Base-by-base conservation (phyloP, 768 basidiomycete species). In the Dioszegia hungarica region DNA sequence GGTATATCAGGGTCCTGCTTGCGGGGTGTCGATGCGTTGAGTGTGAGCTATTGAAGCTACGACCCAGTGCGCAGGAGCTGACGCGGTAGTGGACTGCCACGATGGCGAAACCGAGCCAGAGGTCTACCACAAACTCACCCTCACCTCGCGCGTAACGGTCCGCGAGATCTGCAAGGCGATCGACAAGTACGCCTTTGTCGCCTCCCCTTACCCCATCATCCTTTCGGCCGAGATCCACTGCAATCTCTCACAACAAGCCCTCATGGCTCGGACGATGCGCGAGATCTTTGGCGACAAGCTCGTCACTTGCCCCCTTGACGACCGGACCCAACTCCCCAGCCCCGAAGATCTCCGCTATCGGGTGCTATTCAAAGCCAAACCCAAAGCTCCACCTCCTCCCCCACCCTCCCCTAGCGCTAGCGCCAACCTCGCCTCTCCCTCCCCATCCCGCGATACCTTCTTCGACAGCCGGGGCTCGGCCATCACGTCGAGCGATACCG, bases 161-260 rank as follows among this genome's bases (percentile, higher is more conserved):
- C 84, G 89, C 5, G 88, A 89, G 48, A 83, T 90, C 43, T 89
- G 90, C 70, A 78, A 82, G 38, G 91, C 91, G 0, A 88, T 97
- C 69, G 79, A 80, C 20, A 88, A 88, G 76, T 97, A 97, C 70
- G 92, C 87, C 0, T 97, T 97, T 68, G 84, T 88, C 38, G 82
- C 87, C 0, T 93, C 90, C 0, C 89, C 89, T 0, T 95, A 91
- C 68, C 93, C 93, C 0, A 79, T 98, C 70, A 84, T 98, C 68
- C 87, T 98, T 53, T 93, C 90, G 2, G 89, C 91, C 12, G 93
- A 98, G 77, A 82, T 93, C 1, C 92, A 94, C 68, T 94, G 90
- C 73, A 79, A 82, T 0, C 56, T 90, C 15, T 76, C 79, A 25
- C 89, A 92, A 71, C 93, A 98, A 73, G 87, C 88, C 34, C 80